phyloP scores from a whole-genome alignment of 2,329 filamentous ascomycete species.

The Fusarium goolgardi region DNA sequence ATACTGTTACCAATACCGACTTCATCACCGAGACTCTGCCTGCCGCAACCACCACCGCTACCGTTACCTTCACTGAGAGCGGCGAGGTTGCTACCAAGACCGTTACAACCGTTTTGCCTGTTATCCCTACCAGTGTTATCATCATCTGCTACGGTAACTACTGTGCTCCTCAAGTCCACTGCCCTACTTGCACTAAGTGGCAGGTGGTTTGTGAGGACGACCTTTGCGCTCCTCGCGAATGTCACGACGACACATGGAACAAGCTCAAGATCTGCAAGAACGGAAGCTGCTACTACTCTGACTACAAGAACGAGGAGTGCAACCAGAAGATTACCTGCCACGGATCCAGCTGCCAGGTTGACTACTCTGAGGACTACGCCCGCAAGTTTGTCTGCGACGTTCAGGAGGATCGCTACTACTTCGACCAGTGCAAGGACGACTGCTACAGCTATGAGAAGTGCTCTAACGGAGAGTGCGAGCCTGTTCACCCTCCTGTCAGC shows the following conservation, averaged over 20 bases:
- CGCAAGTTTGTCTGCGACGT: conserved; percentile 50
- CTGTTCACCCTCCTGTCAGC: conserved; percentile 26
- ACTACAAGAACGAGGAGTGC: conserved; percentile 48
- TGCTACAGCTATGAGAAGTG: conserved; percentile 47
- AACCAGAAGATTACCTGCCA: conserved; percentile 52
- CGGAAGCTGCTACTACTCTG: conserved; percentile 47
- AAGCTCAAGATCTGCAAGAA: conserved; percentile 51
- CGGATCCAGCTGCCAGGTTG: conserved; percentile 46
- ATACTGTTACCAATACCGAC: conserved; percentile 27
- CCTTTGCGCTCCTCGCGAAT: conserved; percentile 48
- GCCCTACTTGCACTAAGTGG: conserved; percentile 41
- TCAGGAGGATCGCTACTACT: conserved; percentile 47
- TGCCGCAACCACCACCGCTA: conserved; percentile 41
- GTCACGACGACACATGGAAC: conserved; percentile 44
- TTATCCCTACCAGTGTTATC: conserved; percentile 37
- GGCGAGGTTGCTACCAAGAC: conserved; percentile 41
- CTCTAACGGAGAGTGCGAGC: conserved; percentile 43
- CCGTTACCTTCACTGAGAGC: conserved; percentile 44
- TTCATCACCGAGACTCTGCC: conserved; percentile 42
- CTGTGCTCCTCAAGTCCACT: conserved; percentile 45
- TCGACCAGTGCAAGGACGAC: conserved; percentile 46
- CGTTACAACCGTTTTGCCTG: conserved; percentile 40
- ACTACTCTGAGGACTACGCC: conserved; percentile 43
- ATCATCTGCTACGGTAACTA: conserved; percentile 48
- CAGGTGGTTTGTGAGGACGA: conserved; percentile 52